phyloP scores from a whole-genome alignment of 2,329 filamentous ascomycete species.

The Leptographium galeiforme region DNA sequence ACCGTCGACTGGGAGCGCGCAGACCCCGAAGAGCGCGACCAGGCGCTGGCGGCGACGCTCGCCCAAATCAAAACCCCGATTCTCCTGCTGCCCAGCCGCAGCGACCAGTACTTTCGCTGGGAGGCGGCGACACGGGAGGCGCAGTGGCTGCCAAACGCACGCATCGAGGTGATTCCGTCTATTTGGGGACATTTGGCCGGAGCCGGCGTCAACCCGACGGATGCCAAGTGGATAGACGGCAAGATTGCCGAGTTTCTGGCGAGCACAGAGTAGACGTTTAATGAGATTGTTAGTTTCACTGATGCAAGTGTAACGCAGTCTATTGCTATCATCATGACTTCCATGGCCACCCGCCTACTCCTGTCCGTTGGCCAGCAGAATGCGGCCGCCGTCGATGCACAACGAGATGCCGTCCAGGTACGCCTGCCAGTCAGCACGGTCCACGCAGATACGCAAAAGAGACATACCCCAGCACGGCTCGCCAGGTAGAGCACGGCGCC shows the following conservation, averaged over 20 bases:
- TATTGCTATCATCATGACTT: neutral
- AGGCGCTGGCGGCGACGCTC: conserved; percentile 55
- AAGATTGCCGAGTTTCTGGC: neutral
- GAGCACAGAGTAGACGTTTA: neutral
- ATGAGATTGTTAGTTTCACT: too few relatives aligned
- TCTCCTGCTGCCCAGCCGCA: conserved; percentile 57
- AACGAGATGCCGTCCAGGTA: conserved; percentile 8
- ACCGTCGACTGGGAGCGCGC: too few relatives aligned
- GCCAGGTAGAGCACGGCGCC: conserved; percentile 39
- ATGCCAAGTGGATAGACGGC: conserved; percentile 5
- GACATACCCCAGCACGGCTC: conserved; percentile 7
- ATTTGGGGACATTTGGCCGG: conserved; percentile 12
- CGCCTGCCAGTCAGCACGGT: neutral
- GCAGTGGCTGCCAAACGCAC: conserved; percentile 13
- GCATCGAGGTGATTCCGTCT: conserved; percentile 4
- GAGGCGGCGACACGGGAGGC: conserved; percentile 70
- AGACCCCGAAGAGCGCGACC: conserved; percentile 34
- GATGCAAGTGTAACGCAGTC: neutral
- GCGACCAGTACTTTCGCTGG: conserved; percentile 70
- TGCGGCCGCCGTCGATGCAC: conserved; percentile 9
- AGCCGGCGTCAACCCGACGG: conserved; percentile 1
- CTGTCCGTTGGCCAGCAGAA: conserved; percentile 10
- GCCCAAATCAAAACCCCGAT: conserved; percentile 57
- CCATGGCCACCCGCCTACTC: neutral
- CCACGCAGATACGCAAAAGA: neutral